phyloP scores from a whole-genome alignment of 2,329 filamentous ascomycete genomes.

The Pestalotiopsis fici region DNA sequence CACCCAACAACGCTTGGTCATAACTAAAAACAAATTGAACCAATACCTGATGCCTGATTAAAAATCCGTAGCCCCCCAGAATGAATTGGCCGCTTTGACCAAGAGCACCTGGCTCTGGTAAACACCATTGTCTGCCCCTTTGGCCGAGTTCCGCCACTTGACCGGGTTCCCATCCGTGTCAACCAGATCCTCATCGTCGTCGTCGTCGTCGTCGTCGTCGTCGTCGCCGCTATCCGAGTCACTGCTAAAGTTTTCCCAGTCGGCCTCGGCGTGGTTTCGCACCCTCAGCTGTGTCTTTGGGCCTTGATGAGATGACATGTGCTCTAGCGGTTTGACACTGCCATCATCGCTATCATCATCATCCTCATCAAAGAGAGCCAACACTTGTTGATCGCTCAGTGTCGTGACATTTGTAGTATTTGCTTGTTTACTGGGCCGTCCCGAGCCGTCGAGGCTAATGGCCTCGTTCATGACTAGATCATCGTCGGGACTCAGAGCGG shows the following conservation, averaged over 20 bases:
- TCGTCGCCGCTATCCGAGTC: not conserved
- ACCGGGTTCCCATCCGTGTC: not conserved
- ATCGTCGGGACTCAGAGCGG: not conserved
- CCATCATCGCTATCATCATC: not conserved
- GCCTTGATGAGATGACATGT: no score
- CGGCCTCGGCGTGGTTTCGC: not conserved
- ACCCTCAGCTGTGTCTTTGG: not conserved
- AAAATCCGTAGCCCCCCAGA: not conserved
- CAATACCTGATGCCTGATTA: not conserved
- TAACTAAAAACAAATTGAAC: not conserved
- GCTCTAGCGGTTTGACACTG: no score
- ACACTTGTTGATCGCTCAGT: not conserved
- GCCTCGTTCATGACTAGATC: slow-evolving; percentile 4
- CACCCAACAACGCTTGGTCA: not conserved
- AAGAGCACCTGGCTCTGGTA: not conserved
- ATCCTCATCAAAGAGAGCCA: not conserved
- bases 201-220: not conserved
- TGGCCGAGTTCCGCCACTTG: not conserved
- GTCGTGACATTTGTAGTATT: not conserved
- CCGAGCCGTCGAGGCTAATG: not conserved
- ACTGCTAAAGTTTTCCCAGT: not conserved
- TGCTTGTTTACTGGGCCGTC: not conserved
- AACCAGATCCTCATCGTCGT: slow-evolving; percentile 1
- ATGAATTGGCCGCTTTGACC: not conserved
- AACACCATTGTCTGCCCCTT: not conserved